Base-by-base conservation (phyloP, 2,329 filamentous ascomycete species). In the Aspergillus hortae region DNA sequence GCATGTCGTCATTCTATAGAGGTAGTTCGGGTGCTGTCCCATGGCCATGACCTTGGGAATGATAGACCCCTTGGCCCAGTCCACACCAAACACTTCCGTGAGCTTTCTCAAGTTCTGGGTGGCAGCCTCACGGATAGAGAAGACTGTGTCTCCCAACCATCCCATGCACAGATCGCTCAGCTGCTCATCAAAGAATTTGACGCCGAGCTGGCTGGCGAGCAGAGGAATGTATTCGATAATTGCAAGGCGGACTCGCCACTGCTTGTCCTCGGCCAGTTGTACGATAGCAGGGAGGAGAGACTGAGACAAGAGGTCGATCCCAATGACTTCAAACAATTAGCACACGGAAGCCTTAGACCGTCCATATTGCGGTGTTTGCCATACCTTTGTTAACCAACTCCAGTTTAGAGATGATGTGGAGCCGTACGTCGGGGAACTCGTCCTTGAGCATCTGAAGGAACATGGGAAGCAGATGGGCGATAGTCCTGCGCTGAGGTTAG, bases 1-100 rank as follows among this genome's bases (percentile, higher is more conserved):
- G 77, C 92, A 97, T n/a, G 94, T 99, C 9, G 94, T 99, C 94
- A 99, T 99, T 71, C 94, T 85, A 82, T 99, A 99, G 48, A 99
- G 87, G 72, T 99, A 99, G 78, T 99, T 99, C 56, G 92, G 90
- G 72, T 99, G 94, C 68, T 90, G 89, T 54, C 94, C 94, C 94
- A 99, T 97, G 35, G 89, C 89, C 82, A 96, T 94, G 59, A 99
- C 94, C 79, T 97, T 97, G 55, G 94, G 94, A 63, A 99, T 95
- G 67, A 99, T 99, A 44, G 92, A 91, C 70, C 92, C 89, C 72
- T 88, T 95, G 41, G 94, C 92, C 94, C 94, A 99, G 58, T 96
- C 91, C 14, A 97, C 92, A 44, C 94, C 94, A 69, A 99, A 99
- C 0, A 99, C 94, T 74, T 99, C 94, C 6, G 94, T 97, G 55